A percentile compares a stretch with the other conserved stretches of the same genome.
These are phyloP conservation scores for Penicillium sp. DNA, from an alignment of 2,329 filamentous ascomycete species.

Conservation along the genomic window DNA sequence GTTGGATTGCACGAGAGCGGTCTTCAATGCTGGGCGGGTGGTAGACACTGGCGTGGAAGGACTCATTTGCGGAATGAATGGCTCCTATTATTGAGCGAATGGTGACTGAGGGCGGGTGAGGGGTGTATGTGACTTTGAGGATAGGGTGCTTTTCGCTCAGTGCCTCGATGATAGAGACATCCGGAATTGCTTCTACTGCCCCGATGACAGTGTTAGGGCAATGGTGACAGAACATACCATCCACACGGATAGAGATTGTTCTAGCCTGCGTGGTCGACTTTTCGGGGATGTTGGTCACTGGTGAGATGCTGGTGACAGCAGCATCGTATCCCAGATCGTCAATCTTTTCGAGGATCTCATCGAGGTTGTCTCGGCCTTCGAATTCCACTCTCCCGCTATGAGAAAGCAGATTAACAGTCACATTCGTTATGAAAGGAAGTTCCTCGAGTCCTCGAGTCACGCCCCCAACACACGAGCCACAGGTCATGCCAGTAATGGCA, in stretches of 20 bases:
- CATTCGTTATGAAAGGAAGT: conserved; percentile 48
- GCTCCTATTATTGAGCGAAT: conserved; percentile 71
- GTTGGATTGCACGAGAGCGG: conserved; percentile 71
- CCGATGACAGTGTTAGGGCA: conserved; percentile 58
- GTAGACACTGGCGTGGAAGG: conserved; percentile 69
- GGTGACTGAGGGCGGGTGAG: conserved; percentile 69
- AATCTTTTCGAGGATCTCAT: conserved; percentile 51
- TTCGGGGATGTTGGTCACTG: conserved; percentile 33
- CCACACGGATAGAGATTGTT: conserved; percentile 65
- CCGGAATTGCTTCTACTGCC: conserved; percentile 50
- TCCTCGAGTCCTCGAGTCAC: conserved; percentile 52
- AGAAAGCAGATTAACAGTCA: conserved; percentile 55
- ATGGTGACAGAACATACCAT: conserved; percentile 74
- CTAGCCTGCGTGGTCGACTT: conserved; percentile 42
- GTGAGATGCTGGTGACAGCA: conserved; percentile 52
- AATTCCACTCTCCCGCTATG: conserved; percentile 55
- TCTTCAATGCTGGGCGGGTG: conserved; percentile 84
- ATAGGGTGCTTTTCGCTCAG: conserved; percentile 66
- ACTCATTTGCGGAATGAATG: conserved; percentile 67
- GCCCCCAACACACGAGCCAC: conserved; percentile 56
- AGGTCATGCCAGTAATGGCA: conserved; percentile 60
- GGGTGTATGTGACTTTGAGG: conserved; percentile 70
- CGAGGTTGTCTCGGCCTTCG: conserved; percentile 47
- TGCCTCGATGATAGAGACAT: conserved; percentile 40
- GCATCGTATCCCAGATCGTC: conserved; percentile 68